These are phyloP conservation scores for Teratosphaeria zuluensis DNA, from an alignment of 2,329 filamentous ascomycete species.

Conservation along the genomic window DNA sequence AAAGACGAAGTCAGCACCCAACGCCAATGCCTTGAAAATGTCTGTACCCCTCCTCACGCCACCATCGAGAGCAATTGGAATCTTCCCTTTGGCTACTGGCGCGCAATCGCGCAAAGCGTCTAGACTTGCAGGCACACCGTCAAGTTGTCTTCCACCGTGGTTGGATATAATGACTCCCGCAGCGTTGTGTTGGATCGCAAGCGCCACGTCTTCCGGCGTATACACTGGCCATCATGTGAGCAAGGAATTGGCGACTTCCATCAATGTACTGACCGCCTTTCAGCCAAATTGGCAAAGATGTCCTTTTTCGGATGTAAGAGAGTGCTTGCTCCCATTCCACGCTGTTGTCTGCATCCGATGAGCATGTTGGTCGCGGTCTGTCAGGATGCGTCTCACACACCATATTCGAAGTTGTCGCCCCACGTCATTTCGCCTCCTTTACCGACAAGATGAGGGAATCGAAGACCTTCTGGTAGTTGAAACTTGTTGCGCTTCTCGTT, in stretches of 20 bases:
- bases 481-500: conserved; percentile 32
- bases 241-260: not conserved
- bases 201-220: conserved; percentile 30
- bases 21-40: conserved; percentile 41
- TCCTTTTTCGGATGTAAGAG: not conserved
- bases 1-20: conserved; percentile 37
- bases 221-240: not conserved
- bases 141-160: conserved; percentile 43
- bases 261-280: not conserved
- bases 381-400: not conserved
- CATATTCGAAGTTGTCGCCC: not conserved
- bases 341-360: not conserved
- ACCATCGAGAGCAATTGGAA: conserved; percentile 43
- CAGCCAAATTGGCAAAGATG: not conserved
- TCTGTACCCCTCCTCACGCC: conserved; percentile 42
- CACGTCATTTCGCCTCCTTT: not conserved
- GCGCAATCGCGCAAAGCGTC: not conserved
- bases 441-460: not conserved
- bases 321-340: not conserved
- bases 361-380: not conserved
- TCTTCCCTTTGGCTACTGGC: not conserved
- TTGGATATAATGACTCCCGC: conserved; percentile 45
- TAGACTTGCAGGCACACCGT: conserved; percentile 31
- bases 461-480: not conserved
- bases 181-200: conserved; percentile 35